A percentile compares a stretch with the other conserved stretches of the same genome.
Evolutionary conservation across 495 filamentous ascomycete genomes (phyloP).

Genomic region (Aspergillus baeticus): DNA sequence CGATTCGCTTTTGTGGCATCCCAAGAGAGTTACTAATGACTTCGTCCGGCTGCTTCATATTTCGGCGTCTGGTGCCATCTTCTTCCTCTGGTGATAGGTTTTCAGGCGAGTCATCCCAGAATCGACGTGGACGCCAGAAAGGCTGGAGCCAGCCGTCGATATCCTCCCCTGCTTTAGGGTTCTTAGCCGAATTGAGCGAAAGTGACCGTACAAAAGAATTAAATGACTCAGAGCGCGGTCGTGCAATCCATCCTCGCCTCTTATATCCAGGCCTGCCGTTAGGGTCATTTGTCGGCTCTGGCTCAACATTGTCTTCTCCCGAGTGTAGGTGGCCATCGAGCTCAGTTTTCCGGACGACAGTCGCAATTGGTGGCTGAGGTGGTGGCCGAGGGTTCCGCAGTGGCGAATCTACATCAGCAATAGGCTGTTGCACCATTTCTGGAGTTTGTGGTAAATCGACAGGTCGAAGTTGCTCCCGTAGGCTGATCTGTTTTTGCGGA

Average conservation of each 20-base stretch:
- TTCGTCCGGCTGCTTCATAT: constrained; percentile 24
- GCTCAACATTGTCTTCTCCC: constrained; percentile 36
- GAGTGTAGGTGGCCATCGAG: constrained; percentile 21
- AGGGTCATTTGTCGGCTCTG: constrained; percentile 41
- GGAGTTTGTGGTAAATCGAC: constrained; percentile 30
- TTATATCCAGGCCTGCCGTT: constrained; percentile 51
- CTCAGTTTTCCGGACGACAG: constrained; percentile 56
- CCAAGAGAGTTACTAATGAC: constrained; percentile 53
- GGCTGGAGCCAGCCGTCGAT: constrained; percentile 66
- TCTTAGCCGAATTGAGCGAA: constrained; percentile 44
- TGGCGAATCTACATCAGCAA: constrained; percentile 60
- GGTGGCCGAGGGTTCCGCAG: constrained; percentile 74
- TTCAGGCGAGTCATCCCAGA: constrained; percentile 63
- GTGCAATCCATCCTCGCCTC: constrained; percentile 56
- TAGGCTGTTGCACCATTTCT: constrained; percentile 26
- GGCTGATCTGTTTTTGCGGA: constrained; percentile 49
- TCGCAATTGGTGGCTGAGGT: constrained; percentile 66
- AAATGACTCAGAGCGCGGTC: constrained; percentile 56
- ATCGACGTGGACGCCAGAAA: constrained; percentile 75
- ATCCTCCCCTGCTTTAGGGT: constrained; percentile 42
- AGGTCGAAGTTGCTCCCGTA: constrained; percentile 22
- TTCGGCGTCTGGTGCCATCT: constrained; percentile 14
- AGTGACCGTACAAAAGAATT: constrained; percentile 40
- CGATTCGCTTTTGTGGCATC: constrained; percentile 53
- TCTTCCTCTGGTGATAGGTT: constrained; percentile 34